Evolutionary conservation across 2,329 filamentous ascomycete species (phyloP).

Genomic region (Xylariaceae sp.): DNA sequence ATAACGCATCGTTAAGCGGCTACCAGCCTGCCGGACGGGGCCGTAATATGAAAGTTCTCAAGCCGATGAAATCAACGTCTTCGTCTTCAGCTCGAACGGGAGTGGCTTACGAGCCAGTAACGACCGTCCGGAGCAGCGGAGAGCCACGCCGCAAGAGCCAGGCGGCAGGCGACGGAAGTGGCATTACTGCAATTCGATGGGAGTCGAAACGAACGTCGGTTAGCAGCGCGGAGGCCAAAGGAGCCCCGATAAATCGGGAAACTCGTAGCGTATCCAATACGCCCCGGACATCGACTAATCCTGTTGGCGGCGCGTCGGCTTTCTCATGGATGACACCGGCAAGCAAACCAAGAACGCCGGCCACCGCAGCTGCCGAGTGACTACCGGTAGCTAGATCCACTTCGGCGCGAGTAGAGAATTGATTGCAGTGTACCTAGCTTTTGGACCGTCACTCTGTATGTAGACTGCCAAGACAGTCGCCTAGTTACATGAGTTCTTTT

Average conservation of each 20-base stretch:
- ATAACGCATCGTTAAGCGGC: conserved; percentile 52
- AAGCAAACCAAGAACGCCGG: conserved; percentile 39
- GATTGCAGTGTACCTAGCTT: neutral
- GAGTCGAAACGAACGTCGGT: conserved; percentile 47
- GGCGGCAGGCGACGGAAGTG: conserved; percentile 30
- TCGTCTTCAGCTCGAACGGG: conserved; percentile 48
- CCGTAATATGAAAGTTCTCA: conserved; percentile 84
- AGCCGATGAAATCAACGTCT: conserved; percentile 61
- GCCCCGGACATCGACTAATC: conserved; percentile 63
- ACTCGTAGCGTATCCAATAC: conserved; percentile 36
- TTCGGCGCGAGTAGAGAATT: neutral
- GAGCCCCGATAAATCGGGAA: conserved; percentile 35
- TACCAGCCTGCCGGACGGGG: conserved; percentile 63
- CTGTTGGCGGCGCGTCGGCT: conserved; percentile 84
- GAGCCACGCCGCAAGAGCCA: conserved; percentile 54
- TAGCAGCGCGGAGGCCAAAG: conserved; percentile 27
- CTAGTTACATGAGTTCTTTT: neutral
- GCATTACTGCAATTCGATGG: conserved; percentile 41
- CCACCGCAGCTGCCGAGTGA: conserved; percentile 34
- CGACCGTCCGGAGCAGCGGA: conserved; percentile 39
- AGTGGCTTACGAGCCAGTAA: conserved; percentile 47
- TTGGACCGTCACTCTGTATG: conserved; percentile 1
- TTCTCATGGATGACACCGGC: conserved; percentile 81
- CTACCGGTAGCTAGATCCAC: neutral
- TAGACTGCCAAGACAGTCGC: neutral